Base-by-base conservation (phyloP, 805 yeast species). In the Crinitomyces ghanaensis region DNA sequence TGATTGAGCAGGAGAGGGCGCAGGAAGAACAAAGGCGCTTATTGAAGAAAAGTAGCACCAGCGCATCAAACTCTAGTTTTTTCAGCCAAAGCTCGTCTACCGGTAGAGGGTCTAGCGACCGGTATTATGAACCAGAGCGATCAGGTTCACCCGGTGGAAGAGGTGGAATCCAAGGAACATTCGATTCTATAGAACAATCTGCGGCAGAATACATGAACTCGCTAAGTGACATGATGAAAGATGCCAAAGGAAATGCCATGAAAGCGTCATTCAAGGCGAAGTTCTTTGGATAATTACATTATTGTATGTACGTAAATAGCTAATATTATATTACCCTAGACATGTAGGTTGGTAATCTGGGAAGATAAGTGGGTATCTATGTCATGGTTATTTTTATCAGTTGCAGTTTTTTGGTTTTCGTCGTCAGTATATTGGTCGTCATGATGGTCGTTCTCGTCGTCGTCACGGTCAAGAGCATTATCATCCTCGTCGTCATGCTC, bases 161-260 rank as follows among this genome's bases (percentile, higher is more conserved):
- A 57, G 54, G 61, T 26, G 52, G 51, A 12, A 29, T 66, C 13
- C 64, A 64, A 38, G 51, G 54, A 17, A 66, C 69, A 0, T 42
- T 67, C 19, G 67, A 65, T 28, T 41, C 48, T 6, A 50, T 66
- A 30, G 74, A 65, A 42, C 70, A 68, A 41, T 44, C 61, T 6
- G 43, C 67, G 26, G 54, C 63, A 37, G 60, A 60, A n/a, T 66
- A 65, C 38, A 66, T 70, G 35, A 59, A 48, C 37, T 46, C 48
- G 19, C 42, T 66, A 20, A 56, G 62, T 31, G 68, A 65, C 19
- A 33, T 42, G 38, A 38, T 45, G 16, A 44, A 45, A 32, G 48
- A 44, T 19, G 38, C 47, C 11, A 28, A 55, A 42, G 9, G 48
- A 19, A 41, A 33, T 24, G 44, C 44, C 12, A 37, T 41, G 21